Base-by-base conservation (phyloP, 108 stramenopile genomes). In the Fistulifera pelliculosa region DNA sequence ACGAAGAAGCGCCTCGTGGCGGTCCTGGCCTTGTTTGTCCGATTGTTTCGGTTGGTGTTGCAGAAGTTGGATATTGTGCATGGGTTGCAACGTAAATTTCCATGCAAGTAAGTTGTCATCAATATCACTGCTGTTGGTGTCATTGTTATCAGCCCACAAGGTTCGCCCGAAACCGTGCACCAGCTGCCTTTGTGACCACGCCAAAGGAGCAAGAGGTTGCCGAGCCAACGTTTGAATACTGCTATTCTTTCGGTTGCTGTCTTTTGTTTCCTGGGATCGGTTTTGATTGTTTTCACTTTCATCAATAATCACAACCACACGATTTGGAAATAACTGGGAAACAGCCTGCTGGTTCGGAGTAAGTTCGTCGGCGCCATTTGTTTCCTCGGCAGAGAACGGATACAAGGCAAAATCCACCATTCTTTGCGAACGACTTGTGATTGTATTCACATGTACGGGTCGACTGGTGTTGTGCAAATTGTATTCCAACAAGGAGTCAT, bases 151-250 rank as follows among this genome's bases (percentile, higher is more conserved):
- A 11, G 79, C 59, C 64, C 66, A 88, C 22, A 83, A 58, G 17
- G 48, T 66, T 0, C 61, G 42, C 6, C 81, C 81, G 14, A 79
- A 58, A 12, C 56, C 52, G 73, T 76, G 71, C 16, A 67, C 77
- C 6, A 90, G 45, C 17, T 78, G 56, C 38, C 88, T 82, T 59
- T 90, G 79, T 23, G 82, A 83, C 24, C 86, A 67, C 4, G 80
- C 73, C 13, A 90, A 38, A 14, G 84, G 78, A 16, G 82, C 79
- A 25, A 52, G 31, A 27, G 65, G 64, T 41, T 59, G 71, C 39
- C 68, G 64, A 21, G 83, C 68, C 44, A 85, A 48, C 17, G 70
- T 62, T 26, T 56, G 49, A 26, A 81, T 60, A 0, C 53, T 56
- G 10, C 75, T 63, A 59, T 78, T 35, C 31, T 35, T 35, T 35